Base-by-base conservation (phyloP, 768 basidiomycete genomes). In the Leucocoprinus birnbaumii region DNA sequence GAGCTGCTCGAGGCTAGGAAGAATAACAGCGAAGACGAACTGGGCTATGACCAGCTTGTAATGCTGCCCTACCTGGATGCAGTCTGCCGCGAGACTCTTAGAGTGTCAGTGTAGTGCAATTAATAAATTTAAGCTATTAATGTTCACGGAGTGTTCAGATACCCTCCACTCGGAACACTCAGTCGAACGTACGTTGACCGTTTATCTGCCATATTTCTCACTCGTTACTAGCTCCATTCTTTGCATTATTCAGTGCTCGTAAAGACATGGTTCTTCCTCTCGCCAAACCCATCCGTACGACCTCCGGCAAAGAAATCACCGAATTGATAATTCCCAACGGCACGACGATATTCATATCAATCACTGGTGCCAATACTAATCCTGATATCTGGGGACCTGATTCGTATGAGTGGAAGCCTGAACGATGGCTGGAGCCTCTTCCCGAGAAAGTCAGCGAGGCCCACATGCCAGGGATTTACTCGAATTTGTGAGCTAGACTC, bases 311-410 rank as follows among this genome's bases (percentile, higher is more conserved):
- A 27, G 40, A 64, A 2, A 58, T 76, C 10, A 56, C 55, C 13
- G 72, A 76, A 49, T 43, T 82, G 11, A 60, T 65, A 4, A 62
- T 83, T 9, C 75, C 75, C 0, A 69, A 73, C 27, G 77, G 74
- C 4, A 74, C 74, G 0, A 70, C 66, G 9, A 59, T 81, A 3
- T 61, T 73, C 42, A 60, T 73, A 21, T 77, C 38, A 4, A 38
- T 38, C 16, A 7, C n/a, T 14, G 38, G 38, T 10, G 19, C 34
- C 9, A 55, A 55, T 21, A 34, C 31, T 21, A 62, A 66, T 58
- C 63, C 65, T 11, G 65, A 58, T 8, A 54, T 72, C 3, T 77
- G 76, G 76, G 76, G 75, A 2, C 60, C 61, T 18, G 75, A 78
- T 58, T 68, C 71, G 7, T 38, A 64, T 7, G 70, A 71, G 49